Evolutionary conservation across 768 basidiomycete species (phyloP).

Genomic region (Termitomyces sp.): DNA sequence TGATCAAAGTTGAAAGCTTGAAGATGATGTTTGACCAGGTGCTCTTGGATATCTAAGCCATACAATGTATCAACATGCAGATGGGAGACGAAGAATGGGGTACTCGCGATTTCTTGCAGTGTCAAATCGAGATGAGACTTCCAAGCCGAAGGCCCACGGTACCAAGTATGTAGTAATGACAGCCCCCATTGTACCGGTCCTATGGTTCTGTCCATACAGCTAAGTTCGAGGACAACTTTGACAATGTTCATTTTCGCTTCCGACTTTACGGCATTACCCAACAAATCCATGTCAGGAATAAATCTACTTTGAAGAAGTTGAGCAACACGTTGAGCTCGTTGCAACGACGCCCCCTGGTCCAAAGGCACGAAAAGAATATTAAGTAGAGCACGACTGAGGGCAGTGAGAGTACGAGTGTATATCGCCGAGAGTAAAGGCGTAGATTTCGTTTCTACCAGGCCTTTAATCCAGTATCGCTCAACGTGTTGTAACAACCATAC

Average conservation of each 20-base stretch:
- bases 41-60: conserved; percentile 27
- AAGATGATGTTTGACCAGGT: conserved; percentile 38
- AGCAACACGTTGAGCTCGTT: conserved; percentile 26
- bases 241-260: conserved; percentile 36
- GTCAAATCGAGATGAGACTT: conserved; percentile 33
- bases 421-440: conserved; percentile 43
- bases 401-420: conserved; percentile 39
- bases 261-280: conserved; percentile 21
- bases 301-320: conserved; percentile 37
- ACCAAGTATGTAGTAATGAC: conserved; percentile 32
- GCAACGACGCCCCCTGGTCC: conserved; percentile 11
- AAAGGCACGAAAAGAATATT: conserved; percentile 13
- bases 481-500: conserved; percentile 44
- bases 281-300: conserved; percentile 40
- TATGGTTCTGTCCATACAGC: conserved; percentile 19
- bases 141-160: conserved; percentile 32
- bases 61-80: neutral
- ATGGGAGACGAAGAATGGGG: neutral
- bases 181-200: conserved; percentile 25
- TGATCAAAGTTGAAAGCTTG: conserved; percentile 36
- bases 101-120: conserved; percentile 36
- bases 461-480: conserved; percentile 50
- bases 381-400: conserved; percentile 22
- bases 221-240: conserved; percentile 36
- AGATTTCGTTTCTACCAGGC: conserved; percentile 22